Base-by-base conservation (phyloP, 441 rosid species). In the Adansonia madagascariensis region DNA sequence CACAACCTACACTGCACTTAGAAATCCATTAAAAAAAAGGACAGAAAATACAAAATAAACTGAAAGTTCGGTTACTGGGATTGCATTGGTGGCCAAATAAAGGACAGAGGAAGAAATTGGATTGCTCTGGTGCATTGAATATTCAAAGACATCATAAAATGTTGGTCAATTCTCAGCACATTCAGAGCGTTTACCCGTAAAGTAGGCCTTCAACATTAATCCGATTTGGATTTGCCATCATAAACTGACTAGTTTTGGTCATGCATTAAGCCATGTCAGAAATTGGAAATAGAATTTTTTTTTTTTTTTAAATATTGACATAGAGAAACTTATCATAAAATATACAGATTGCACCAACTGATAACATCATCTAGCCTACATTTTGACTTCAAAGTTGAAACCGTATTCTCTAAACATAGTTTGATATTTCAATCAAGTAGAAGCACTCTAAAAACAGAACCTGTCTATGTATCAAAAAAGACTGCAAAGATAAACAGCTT, bases 341-440 rank as follows among this genome's bases (percentile, higher is more conserved):
- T 69, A 49, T 69, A 69, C 73, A 69, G 73, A 22, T 49, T 69
- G 73, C 73, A 69, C 14, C 57, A 39, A 22, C 41, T 46, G 39
- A 22, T 17, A 60, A 67, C 53, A 43, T 67, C 17, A 78, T 59
- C 66, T 67, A 15, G 71, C 67, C 81, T 64, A 78, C 50, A 65
- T 52, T 81, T 73, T 66, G 78, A 77, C 67, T 18, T 79, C 72
- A 61, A 53, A 57, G 80, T 20, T 61, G 61, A 60, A 76, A 46
- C 57, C 50, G 14, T 44, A 75, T 73, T 63, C 59, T 69, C 76
- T 75, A 79, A 61, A 56, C 49, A 71, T 2, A 61, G 55, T 52
- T 67, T 59, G 46, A 71, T 70, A 53, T 59, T 75, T 55, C 56
- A 73, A 71, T n/a, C 1, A 0, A 50, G 65, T 43, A 66, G 24